Conservation (phyloP, 2,329 filamentous ascomycete species). For the Aureobasidium sp. region DNA sequence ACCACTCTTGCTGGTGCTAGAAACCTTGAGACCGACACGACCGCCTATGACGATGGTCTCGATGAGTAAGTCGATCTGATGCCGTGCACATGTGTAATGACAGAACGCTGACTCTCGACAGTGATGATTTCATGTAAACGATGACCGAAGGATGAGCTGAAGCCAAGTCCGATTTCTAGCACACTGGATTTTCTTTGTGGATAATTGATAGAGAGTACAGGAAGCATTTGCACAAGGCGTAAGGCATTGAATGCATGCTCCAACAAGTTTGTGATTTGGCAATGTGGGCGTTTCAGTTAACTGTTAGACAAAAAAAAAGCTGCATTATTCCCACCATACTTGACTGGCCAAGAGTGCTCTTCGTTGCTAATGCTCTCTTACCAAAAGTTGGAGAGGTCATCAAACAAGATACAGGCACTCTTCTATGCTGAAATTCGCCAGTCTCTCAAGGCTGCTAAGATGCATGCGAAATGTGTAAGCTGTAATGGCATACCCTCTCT, state of each 20-base stretch:
- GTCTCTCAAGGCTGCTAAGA: no score
- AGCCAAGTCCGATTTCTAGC: not conserved
- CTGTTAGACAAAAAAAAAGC: slow-evolving; percentile 1
- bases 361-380: no score
- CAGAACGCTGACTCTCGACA: slow-evolving; percentile 25
- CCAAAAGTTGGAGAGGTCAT: no score
- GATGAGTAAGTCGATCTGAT: slow-evolving; percentile 62
- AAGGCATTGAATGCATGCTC: slow-evolving; percentile 4
- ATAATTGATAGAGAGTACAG: not conserved
- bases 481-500: no score
- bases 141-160: not conserved
- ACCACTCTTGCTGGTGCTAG: slow-evolving; percentile 63
- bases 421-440: no score
- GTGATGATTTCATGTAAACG: slow-evolving; percentile 65
- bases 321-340: not conserved
- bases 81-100: not conserved
- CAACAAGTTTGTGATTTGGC: not conserved
- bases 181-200: not conserved
- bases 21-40: slow-evolving; percentile 58
- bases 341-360: not conserved
- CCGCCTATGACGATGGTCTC: slow-evolving; percentile 67
- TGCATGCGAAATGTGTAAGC: no score
- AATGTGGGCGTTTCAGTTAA: slow-evolving; percentile 1
- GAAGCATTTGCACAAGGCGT: slow-evolving; percentile 4
- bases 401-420: no score